A percentile compares a stretch with the other conserved stretches of the same genome.
Conservation (phyloP, 441 rosid genomes). For the Pelargonium myrrhifolium region DNA sequence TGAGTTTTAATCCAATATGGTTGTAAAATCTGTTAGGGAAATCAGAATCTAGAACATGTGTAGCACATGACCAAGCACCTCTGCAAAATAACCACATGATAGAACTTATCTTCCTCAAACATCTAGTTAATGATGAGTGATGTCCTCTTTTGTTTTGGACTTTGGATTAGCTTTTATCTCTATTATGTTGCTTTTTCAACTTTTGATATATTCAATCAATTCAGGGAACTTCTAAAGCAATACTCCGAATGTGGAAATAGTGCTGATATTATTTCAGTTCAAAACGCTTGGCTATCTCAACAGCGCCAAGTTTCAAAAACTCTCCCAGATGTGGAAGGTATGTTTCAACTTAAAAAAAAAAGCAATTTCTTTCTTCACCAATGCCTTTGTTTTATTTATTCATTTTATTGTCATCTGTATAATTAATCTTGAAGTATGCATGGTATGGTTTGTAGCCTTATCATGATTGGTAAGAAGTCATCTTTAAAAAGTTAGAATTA, state of each 20-base stretch:
- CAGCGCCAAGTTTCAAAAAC: slow-evolving; percentile 51
- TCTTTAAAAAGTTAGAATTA: too few species aligned
- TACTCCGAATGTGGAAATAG: slow-evolving; percentile 75
- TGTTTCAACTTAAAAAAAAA: background rate
- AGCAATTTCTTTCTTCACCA: background rate
- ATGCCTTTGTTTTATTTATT: background rate
- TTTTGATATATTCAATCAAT: slow-evolving; percentile 13
- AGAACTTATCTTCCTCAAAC: background rate
- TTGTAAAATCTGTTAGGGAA: too few species aligned
- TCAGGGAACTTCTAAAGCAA: slow-evolving; percentile 76
- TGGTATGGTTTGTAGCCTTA: too few species aligned
- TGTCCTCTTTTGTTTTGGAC: background rate
- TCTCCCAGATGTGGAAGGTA: slow-evolving; percentile 40
- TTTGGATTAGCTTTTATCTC: background rate
- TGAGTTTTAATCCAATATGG: background rate
- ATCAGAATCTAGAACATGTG: too few species aligned
- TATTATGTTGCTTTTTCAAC: background rate
- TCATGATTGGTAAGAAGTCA: too few species aligned
- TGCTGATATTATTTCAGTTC: slow-evolving; percentile 65
- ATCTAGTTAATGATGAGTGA: background rate
- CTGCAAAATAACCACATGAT: background rate
- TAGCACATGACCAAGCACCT: background rate
- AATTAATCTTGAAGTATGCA: background rate
- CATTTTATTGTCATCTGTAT: background rate
- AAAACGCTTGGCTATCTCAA: slow-evolving; percentile 81